These are phyloP conservation scores for Fusarium denticulatum DNA, from an alignment of 2,329 filamentous ascomycete genomes.

Conservation along the genomic window DNA sequence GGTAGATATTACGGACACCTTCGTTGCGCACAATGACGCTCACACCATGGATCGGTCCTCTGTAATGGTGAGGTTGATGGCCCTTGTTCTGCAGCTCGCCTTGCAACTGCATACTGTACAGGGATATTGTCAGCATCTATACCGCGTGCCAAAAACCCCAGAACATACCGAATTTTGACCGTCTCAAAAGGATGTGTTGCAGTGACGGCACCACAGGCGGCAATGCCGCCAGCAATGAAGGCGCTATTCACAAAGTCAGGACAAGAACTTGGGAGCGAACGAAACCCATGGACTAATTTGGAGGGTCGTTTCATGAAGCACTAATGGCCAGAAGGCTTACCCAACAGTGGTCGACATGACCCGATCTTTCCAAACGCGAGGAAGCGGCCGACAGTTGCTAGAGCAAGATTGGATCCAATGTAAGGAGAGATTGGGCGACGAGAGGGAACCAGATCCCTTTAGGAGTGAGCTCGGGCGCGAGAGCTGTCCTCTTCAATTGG, in stretches of 20 bases:
- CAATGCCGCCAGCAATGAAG: constrained; percentile 95
- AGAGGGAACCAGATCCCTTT: constrained; percentile 12
- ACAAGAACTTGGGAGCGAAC: neutral
- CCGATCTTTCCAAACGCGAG: constrained; percentile 39
- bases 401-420: neutral
- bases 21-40: constrained; percentile 91
- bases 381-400: constrained; percentile 8
- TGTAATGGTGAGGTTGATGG: constrained; percentile 87
- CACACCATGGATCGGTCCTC: constrained; percentile 90
- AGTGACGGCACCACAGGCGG: constrained; percentile 95
- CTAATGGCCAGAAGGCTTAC: constrained; percentile 42
- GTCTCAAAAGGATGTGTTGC: constrained; percentile 99
- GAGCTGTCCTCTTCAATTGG: constrained; percentile 20
- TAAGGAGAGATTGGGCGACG: neutral
- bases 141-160: neutral
- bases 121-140: constrained; percentile 5
- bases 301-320: neutral
- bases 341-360: constrained; percentile 47
- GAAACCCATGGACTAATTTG: neutral
- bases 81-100: constrained; percentile 91
- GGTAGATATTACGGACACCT: constrained; percentile 84
- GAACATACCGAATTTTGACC: constrained; percentile 89
- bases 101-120: constrained; percentile 85
- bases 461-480: constrained; percentile 37
- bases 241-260: constrained; percentile 61